Evolutionary conservation across 2,329 filamentous ascomycete species (phyloP).

Genomic region (Neobulgaria alba): DNA sequence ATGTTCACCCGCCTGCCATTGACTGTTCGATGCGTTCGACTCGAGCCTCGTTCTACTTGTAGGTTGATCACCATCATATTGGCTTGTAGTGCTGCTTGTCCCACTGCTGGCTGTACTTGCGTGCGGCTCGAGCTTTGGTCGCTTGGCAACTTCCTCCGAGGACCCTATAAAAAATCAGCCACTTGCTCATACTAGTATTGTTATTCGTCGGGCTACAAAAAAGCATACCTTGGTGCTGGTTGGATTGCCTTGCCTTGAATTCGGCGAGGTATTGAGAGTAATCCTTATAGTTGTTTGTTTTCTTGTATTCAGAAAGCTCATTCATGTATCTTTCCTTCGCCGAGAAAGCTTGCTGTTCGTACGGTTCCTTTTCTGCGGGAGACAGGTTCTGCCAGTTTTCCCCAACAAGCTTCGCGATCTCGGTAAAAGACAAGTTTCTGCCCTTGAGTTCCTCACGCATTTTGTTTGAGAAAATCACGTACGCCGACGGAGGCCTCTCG

Average conservation of each 20-base stretch:
- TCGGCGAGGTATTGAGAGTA: slow-evolving; percentile 68
- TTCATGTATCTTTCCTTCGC: slow-evolving; percentile 71
- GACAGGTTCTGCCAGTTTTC: slow-evolving; percentile 72
- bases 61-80: slow-evolving; percentile 13
- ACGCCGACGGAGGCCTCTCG: slow-evolving; percentile 71
- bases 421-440: slow-evolving; percentile 69
- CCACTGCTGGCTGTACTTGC: slow-evolving; percentile 21
- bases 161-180: slow-evolving; percentile 17
- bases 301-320: slow-evolving; percentile 69
- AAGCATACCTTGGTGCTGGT: slow-evolving; percentile 43
- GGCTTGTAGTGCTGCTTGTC: slow-evolving; percentile 19
- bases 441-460: slow-evolving; percentile 72
- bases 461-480: slow-evolving; percentile 80
- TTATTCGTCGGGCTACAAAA: not conserved
- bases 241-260: slow-evolving; percentile 65
- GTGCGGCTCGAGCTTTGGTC: slow-evolving; percentile 26
- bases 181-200: slow-evolving; percentile 2
- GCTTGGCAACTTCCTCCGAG: slow-evolving; percentile 19
- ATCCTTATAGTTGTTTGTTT: slow-evolving; percentile 58
- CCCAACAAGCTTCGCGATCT: slow-evolving; percentile 74
- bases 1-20: slow-evolving; percentile 16
- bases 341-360: slow-evolving; percentile 60
- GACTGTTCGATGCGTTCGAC: slow-evolving; percentile 16
- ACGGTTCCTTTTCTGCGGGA: slow-evolving; percentile 59
- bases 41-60: slow-evolving; percentile 14